phyloP scores from a whole-genome alignment of 306 rosid species.

The Myrica gale region DNA sequence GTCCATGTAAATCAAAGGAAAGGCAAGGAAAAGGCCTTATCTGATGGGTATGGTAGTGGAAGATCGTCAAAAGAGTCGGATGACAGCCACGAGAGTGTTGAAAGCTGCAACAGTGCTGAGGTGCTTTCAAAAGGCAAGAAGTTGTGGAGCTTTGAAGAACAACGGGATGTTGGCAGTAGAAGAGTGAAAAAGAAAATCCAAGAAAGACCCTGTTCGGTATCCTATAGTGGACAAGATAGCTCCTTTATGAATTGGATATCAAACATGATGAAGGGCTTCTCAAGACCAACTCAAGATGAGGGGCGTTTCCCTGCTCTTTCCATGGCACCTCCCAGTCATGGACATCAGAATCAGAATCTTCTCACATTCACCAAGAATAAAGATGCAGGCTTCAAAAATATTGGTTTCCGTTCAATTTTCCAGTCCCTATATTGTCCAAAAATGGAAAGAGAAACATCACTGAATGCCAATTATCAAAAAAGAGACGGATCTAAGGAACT shows the following conservation, averaged over 20 bases:
- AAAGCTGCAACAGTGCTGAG: slow-evolving; percentile 54
- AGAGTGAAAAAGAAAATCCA: slow-evolving; percentile 45
- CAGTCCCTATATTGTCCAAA: slow-evolving; percentile 59
- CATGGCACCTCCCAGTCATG: slow-evolving; percentile 35
- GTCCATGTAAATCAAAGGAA: slow-evolving; percentile 34
- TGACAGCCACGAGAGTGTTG: slow-evolving; percentile 49
- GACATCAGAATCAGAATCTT: slow-evolving; percentile 31
- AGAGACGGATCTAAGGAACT: slow-evolving; percentile 46
- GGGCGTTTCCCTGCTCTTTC: slow-evolving; percentile 40
- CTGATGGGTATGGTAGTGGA: slow-evolving; percentile 41
- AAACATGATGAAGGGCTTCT: slow-evolving; percentile 65
- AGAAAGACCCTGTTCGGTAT: slow-evolving; percentile 37
- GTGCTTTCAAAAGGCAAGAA: slow-evolving; percentile 44
- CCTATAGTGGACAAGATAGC: slow-evolving; percentile 50
- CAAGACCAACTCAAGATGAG: slow-evolving; percentile 47
- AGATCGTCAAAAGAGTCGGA: slow-evolving; percentile 47
- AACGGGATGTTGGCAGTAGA: slow-evolving; percentile 45
- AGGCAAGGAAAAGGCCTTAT: slow-evolving; percentile 59
- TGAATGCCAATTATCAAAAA: slow-evolving; percentile 30
- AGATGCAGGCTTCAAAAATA: slow-evolving; percentile 34
- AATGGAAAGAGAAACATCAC: slow-evolving; percentile 37
- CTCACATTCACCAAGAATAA: slow-evolving; percentile 35
- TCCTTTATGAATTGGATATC: slow-evolving; percentile 86
- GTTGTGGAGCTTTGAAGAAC: slow-evolving; percentile 55
- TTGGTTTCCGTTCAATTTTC: slow-evolving; percentile 75